Evolutionary conservation across 352 stramenopile genomes (phyloP).

Genomic region (Blastocystis sp.): DNA sequence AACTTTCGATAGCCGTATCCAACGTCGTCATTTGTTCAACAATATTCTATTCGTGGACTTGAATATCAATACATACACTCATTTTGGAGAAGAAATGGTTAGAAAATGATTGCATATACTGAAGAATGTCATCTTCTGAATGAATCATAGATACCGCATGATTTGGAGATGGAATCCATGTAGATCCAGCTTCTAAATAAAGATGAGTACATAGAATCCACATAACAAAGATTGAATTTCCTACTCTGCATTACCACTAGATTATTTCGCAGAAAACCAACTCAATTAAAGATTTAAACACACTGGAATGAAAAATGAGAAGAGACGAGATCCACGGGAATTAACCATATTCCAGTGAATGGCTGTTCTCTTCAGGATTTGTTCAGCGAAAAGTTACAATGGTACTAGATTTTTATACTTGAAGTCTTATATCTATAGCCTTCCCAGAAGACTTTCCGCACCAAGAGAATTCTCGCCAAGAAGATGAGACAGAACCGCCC

Average conservation of each 20-base stretch:
- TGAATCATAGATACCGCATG: conserved; percentile 33
- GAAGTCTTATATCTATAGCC: conserved; percentile 74
- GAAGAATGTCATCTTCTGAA: conserved; percentile 28
- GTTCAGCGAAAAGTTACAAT: conserved; percentile 56
- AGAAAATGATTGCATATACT: conserved; percentile 44
- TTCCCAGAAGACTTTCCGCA: conserved; percentile 99
- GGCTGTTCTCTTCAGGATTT: conserved; percentile 23
- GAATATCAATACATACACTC: neutral
- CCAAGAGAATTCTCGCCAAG: conserved; percentile 98
- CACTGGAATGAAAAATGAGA: neutral
- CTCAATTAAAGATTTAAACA: too few relatives aligned
- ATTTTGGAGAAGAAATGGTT: neutral
- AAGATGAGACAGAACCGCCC: conserved; percentile 99
- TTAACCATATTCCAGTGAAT: neutral
- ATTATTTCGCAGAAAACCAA: too few relatives aligned
- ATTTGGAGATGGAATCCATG: neutral
- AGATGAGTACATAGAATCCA: neutral
- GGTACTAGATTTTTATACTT: neutral
- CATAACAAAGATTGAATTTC: neutral
- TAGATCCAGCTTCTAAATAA: neutral
- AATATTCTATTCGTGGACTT: neutral
- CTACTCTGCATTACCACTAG: too few relatives aligned
- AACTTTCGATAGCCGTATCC: neutral
- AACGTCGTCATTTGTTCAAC: neutral
- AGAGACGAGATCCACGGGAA: conserved; percentile 7